phyloP scores from a whole-genome alignment of 176 grass and related monocot genomes.

The Triticum monococcum region DNA sequence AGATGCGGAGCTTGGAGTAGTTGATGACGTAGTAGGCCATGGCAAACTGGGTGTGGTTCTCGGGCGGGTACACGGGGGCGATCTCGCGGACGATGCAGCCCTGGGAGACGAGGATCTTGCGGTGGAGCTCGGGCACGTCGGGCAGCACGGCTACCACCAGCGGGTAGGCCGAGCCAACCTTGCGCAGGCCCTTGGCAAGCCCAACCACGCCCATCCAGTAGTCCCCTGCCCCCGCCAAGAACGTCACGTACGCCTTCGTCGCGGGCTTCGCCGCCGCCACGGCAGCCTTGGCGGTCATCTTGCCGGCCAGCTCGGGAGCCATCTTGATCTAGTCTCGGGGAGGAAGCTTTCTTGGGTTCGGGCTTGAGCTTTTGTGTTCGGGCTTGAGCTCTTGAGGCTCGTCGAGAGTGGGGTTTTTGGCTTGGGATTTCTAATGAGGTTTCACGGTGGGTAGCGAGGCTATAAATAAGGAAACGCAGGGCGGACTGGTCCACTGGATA shows the following conservation, averaged over 20 bases:
- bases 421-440: neutral
- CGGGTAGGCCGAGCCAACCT: slow-evolving; percentile 56
- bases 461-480: slow-evolving; percentile 47
- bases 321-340: slow-evolving; percentile 45
- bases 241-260: slow-evolving; percentile 67
- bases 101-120: slow-evolving; percentile 57
- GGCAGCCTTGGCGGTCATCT: slow-evolving; percentile 28
- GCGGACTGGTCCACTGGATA: neutral
- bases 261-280: slow-evolving; percentile 18
- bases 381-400: neutral
- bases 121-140: slow-evolving; percentile 78
- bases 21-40: slow-evolving; percentile 95
- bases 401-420: neutral
- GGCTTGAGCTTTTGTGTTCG: neutral
- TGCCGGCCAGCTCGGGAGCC: slow-evolving; percentile 46
- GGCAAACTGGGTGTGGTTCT: slow-evolving; percentile 91
- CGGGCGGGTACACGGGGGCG: slow-evolving; percentile 75
- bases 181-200: slow-evolving; percentile 75
- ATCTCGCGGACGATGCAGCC: slow-evolving; percentile 88
- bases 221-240: slow-evolving; percentile 78
- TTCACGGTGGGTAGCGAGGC: neutral
- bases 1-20: slow-evolving; percentile 97
- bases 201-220: slow-evolving; percentile 87
- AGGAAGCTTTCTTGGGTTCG: neutral
- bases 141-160: slow-evolving; percentile 77